Conservation (phyloP, 148 eudicot genomes). For the Suaeda aralocaspica region DNA sequence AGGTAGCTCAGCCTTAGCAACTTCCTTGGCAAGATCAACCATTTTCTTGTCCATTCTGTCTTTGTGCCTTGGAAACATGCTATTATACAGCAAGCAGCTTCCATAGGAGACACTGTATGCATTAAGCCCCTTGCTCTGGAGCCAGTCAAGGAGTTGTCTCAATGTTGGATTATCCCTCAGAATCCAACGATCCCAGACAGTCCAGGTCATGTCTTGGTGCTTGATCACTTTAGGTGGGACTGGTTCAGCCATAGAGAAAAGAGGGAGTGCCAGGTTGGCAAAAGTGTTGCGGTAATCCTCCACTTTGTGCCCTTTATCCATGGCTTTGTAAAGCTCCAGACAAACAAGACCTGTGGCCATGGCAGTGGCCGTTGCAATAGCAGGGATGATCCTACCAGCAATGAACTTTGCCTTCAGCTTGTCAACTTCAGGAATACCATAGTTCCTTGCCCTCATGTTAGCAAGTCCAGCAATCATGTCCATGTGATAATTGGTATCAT, state of each 20-base stretch:
- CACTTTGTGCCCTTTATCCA: conserved; percentile 46
- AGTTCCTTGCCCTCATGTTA: conserved; percentile 72
- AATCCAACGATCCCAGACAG: conserved; percentile 62
- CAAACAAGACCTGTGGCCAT: conserved; percentile 62
- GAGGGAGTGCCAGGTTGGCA: conserved; percentile 58
- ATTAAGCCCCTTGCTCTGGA: conserved; percentile 44
- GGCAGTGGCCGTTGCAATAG: conserved; percentile 57
- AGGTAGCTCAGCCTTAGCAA: conserved; percentile 51
- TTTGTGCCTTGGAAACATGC: conserved; percentile 49
- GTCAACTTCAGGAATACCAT: conserved; percentile 53
- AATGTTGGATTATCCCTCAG: conserved; percentile 44
- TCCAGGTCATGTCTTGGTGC: conserved; percentile 66
- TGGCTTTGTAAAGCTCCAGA: conserved; percentile 55
- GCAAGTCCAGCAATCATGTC: conserved; percentile 65
- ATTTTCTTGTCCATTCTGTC: conserved; percentile 53
- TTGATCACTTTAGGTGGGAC: conserved; percentile 58
- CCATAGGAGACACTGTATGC: conserved; percentile 73
- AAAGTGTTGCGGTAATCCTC: conserved; percentile 66
- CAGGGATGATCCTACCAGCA: conserved; percentile 63
- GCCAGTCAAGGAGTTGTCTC: conserved; percentile 63
- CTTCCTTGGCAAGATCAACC: conserved; percentile 46
- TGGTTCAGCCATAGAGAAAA: conserved; percentile 57
- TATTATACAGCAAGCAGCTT: conserved; percentile 60
- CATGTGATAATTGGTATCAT: conserved; percentile 61
- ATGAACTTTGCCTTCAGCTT: conserved; percentile 60